Conservation (phyloP, 2,329 filamentous ascomycete genomes). For the Pestalotiopsis sp. region DNA sequence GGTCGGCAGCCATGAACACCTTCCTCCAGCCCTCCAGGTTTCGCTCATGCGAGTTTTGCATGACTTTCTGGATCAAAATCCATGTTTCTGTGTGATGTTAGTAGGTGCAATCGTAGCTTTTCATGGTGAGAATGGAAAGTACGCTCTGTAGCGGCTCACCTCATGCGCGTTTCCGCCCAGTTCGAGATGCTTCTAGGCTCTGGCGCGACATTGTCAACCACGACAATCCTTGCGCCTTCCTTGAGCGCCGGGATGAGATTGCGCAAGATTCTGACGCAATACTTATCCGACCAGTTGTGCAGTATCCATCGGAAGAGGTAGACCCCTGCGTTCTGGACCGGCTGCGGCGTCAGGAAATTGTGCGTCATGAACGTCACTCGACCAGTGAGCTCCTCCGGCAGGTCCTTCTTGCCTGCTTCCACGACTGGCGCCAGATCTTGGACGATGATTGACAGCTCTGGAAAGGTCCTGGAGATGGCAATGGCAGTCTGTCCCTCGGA, state of each 20-base stretch:
- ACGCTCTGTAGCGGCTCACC: not conserved
- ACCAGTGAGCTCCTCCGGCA: slow-evolving; percentile 6
- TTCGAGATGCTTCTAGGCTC: slow-evolving; percentile 1
- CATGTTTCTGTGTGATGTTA: slow-evolving; percentile 4
- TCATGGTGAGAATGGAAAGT: not conserved
- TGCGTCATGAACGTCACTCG: slow-evolving; percentile 23
- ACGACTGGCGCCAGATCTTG: slow-evolving; percentile 30
- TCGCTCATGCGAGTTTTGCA: slow-evolving; percentile 27
- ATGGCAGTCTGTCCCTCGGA: slow-evolving; percentile 59
- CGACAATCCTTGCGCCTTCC: slow-evolving; percentile 7
- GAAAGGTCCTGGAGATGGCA: slow-evolving; percentile 54
- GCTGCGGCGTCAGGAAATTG: slow-evolving; percentile 29
- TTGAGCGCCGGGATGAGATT: slow-evolving; percentile 9
- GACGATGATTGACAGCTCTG: slow-evolving; percentile 23
- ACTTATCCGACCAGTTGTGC: slow-evolving; percentile 51
- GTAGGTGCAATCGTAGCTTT: not conserved
- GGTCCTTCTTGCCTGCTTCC: not conserved
- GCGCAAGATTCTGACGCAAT: slow-evolving; percentile 36
- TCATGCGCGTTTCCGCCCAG: not conserved
- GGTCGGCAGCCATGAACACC: slow-evolving; percentile 21
- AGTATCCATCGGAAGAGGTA: slow-evolving; percentile 53
- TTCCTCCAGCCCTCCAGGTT: slow-evolving; percentile 26
- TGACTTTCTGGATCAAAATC: slow-evolving; percentile 27
- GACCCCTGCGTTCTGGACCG: slow-evolving; percentile 34
- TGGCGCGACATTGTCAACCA: slow-evolving; percentile 9